Evolutionary conservation across 306 rosid genomes (phyloP), one percentile per base, ranked within the genome.

Genomic region (Casuarina equisetifolia): DNA sequence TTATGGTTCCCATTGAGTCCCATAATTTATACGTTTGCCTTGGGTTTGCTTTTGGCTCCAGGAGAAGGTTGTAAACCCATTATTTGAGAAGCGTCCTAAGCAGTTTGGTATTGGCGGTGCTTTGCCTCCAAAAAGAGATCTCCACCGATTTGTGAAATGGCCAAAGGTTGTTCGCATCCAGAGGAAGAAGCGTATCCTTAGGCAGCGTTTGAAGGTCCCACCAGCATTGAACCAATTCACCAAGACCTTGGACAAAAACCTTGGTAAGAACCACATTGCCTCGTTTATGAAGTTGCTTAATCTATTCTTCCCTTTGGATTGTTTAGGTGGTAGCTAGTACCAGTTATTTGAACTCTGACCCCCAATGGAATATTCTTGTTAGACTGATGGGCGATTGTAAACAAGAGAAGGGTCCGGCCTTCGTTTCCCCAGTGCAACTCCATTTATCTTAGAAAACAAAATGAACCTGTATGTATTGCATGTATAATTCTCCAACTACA

Each of bases 91-190:
- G 85, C 87, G 92, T 4, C 85, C 93, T 0, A 91, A 89, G 83
- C 88, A 89, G 74, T 91, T 91, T 45, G 96, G 96, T 9, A 91
- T 91, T 1, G 93, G 96, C n/a, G 96, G 96, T 2, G 92, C 88
- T 11, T 87, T 91, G 89, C 96, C 96, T 2, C 92, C 93, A 1
- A 89, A 89, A 87, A 87, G 92, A 73, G 96, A 91, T 70, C 69
- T 91, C 11, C 82, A 84, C 8, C 75, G 92, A 12, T 91, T 89
- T 71, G 93, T 91, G 58, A 91, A 91, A 40, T 91, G 96, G 96
- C 92, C 92, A 0, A 86, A 83, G 82, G 81, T 57, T 10, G 90
- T 87, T 2, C 89, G 83, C 40, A 51, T 91, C 62, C 90, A 91
- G 84, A 82, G 96, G 76, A 91, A 91, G 85, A 87, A 82, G 82